Conservation (phyloP, 1,284 basidiomycete species). For the Naganishia albida region DNA sequence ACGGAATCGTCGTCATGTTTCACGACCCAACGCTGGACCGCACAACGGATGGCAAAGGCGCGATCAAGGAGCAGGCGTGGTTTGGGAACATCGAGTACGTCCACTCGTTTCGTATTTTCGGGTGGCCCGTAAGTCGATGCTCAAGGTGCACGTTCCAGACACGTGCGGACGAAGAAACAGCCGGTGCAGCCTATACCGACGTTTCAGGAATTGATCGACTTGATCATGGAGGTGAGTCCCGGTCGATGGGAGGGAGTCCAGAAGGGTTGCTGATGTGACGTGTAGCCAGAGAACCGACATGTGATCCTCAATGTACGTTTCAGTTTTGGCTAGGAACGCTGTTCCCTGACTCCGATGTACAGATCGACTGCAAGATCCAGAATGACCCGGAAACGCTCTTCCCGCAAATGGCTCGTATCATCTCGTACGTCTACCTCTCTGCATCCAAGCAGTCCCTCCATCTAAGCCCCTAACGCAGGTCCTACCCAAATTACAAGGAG, state of each 20-base stretch:
- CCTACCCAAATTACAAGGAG: constrained; percentile 74
- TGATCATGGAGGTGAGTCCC: constrained; percentile 67
- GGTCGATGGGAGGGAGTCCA: background rate
- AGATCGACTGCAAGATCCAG: constrained; percentile 81
- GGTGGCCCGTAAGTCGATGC: background rate
- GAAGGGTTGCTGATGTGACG: background rate
- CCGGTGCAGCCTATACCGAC: constrained; percentile 86
- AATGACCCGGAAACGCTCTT: constrained; percentile 90
- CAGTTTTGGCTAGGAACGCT: background rate
- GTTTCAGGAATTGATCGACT: constrained; percentile 73
- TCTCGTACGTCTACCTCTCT: constrained; percentile 55
- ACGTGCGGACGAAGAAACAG: constrained; percentile 76
- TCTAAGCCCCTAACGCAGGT: constrained; percentile 36
- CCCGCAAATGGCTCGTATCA: constrained; percentile 76
- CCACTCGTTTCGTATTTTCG: background rate
- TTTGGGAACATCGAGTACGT: constrained; percentile 52
- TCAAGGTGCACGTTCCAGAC: constrained; percentile 40
- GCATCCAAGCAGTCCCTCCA: background rate
- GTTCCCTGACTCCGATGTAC: background rate
- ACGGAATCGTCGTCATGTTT: constrained; percentile 92
- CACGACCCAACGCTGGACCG: constrained; percentile 75
- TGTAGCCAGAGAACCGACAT: constrained; percentile 77
- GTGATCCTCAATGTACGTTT: constrained; percentile 70
- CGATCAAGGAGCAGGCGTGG: constrained; percentile 57
- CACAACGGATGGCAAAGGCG: constrained; percentile 60